phyloP scores from a whole-genome alignment of 2,329 filamentous ascomycete species.

The Penicillium sp. region DNA sequence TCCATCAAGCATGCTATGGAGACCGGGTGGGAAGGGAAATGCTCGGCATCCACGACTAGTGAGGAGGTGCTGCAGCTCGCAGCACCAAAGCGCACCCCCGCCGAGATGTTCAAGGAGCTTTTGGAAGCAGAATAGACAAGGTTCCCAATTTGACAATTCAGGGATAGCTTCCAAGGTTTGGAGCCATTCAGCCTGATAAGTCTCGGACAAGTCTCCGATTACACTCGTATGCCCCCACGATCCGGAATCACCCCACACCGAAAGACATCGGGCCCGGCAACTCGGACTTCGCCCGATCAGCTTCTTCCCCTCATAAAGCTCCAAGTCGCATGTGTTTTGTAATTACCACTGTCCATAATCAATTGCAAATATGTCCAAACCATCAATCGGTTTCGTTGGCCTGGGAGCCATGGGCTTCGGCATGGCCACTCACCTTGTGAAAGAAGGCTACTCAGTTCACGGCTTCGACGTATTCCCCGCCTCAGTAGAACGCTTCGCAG shows the following conservation, averaged over 20 bases:
- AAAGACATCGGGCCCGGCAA: background rate
- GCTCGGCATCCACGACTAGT: conserved; percentile 25
- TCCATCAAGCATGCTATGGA: conserved; percentile 28
- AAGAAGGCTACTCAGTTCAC: conserved; percentile 66
- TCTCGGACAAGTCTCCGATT: background rate
- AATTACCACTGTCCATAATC: background rate
- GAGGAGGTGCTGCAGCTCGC: conserved; percentile 33
- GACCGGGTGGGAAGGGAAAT: conserved; percentile 37
- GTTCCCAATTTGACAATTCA: too few relatives aligned
- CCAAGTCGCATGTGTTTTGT: conserved; percentile 2
- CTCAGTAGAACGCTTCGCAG: conserved; percentile 65
- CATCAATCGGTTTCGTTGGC: conserved; percentile 67
- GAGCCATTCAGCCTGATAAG: background rate
- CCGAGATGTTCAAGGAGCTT: conserved; percentile 21
- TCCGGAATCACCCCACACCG: background rate
- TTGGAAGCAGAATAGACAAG: conserved; percentile 1
- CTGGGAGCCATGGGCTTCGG: conserved; percentile 81
- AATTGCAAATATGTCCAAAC: conserved; percentile 43
- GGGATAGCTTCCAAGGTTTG: too few relatives aligned
- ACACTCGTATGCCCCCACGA: background rate
- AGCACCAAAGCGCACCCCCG: conserved; percentile 31
- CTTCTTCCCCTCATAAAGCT: conserved; percentile 13
- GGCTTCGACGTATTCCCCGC: conserved; percentile 72
- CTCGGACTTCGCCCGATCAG: conserved; percentile 23
- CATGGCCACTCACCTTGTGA: conserved; percentile 74